Base-by-base conservation (phyloP, 805 yeast genomes). In the Suhomyces prunicola region DNA sequence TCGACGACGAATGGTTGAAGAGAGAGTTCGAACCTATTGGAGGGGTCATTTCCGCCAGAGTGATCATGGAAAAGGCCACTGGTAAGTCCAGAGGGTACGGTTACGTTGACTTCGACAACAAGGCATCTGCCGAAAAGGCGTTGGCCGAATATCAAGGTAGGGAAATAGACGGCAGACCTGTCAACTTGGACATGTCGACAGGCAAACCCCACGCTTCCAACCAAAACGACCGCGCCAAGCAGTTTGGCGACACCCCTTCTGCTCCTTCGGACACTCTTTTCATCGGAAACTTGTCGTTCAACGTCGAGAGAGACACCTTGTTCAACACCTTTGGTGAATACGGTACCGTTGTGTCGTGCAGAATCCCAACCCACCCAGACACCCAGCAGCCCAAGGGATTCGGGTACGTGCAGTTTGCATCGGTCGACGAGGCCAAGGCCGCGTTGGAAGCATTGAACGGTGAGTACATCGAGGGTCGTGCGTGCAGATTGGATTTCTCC, bases 321-420 rank as follows among this genome's bases (percentile, higher is more conserved):
- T 86, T 79, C 72, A 84, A 82, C 63, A 71, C 84, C 42, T 94
- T 94, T 67, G 84, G 87, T 62, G 83, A 82, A 67, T 81, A 82
- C 72, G 98, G 97, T 70, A 80, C 82, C 57, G 90, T 94, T 57
- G 76, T 90, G 52, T 89, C 96, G 57, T 92, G 91, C 63, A 87
- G 99, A 80, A 79, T 94, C 62, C 99, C 99, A 73, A 93, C 98
- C 44, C 96, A 94, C 78, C 97, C 97, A 68, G 98, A 93, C 74
- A 92, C 98, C 60, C 96, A 91, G 73, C 97, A 93, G 79, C 96
- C 96, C 74, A 94, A 94, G 84, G 99, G 99, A 63, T 94, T 94
- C 78, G 99, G 98, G 61, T 94, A 94, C 76, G 97, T 93, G 54
- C 98, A 94, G 78, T 93, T 83, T 70, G 79, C 88, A 46, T 80